Evolutionary conservation across 2,329 filamentous ascomycete genomes (phyloP).

Genomic region (Trichoderma hamatum): DNA sequence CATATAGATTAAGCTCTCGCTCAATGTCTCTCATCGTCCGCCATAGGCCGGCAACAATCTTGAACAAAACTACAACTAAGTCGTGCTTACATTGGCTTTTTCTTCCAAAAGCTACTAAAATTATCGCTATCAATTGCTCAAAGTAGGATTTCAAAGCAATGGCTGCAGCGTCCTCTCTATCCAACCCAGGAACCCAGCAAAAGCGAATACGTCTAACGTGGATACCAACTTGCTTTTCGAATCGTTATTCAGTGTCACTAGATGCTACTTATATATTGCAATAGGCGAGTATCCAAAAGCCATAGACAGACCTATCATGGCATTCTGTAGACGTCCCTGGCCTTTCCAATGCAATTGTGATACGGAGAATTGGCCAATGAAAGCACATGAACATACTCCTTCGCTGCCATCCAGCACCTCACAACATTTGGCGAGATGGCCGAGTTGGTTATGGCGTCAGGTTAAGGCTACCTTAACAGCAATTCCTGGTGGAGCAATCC

Average conservation of each 20-base stretch:
- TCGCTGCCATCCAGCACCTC: not conserved
- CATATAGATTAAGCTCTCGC: not conserved
- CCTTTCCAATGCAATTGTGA: not conserved
- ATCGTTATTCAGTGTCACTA: too few species aligned
- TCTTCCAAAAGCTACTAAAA: not conserved
- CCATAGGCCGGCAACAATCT: not conserved
- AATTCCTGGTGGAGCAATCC: conserved; percentile 30
- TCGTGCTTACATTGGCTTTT: not conserved
- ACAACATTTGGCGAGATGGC: conserved; percentile 25
- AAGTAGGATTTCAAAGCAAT: not conserved
- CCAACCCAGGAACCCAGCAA: too few species aligned
- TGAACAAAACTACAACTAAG: not conserved
- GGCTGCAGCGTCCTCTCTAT: not conserved
- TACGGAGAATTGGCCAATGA: not conserved
- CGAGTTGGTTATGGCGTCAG: conserved; percentile 29
- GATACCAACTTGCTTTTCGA: too few species aligned
- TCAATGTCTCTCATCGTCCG: not conserved
- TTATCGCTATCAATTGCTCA: not conserved
- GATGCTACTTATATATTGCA: too few species aligned
- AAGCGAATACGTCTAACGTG: too few species aligned
- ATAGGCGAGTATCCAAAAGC: too few species aligned
- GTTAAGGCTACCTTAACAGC: conserved; percentile 29
- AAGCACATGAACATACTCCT: not conserved
- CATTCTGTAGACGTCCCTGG: too few species aligned
- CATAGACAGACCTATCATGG: too few species aligned